phyloP scores from a whole-genome alignment of 148 eudicot species.

The Rhododendron simsii region DNA sequence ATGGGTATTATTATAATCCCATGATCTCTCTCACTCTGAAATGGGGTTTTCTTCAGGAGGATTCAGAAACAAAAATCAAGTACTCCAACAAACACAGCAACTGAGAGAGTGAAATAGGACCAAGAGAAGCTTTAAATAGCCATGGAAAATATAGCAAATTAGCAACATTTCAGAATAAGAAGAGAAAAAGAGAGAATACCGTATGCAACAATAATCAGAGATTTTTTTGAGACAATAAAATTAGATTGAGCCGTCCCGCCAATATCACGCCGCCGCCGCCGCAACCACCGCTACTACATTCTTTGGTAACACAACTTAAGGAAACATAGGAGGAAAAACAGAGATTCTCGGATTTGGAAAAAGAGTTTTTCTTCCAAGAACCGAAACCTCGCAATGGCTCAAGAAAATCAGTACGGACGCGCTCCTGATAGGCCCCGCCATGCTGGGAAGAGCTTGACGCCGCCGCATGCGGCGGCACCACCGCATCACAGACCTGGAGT shows the following conservation, averaged over 20 bases:
- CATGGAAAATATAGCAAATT: background rate
- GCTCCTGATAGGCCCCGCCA: background rate
- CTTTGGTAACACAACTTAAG: background rate
- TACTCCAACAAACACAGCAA: background rate
- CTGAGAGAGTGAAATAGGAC: constrained; percentile 10
- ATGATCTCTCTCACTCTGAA: background rate
- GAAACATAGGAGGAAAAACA: background rate
- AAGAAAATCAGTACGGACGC: background rate
- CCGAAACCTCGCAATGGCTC: background rate
- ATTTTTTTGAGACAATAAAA: constrained; percentile 5
- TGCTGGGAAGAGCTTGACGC: background rate
- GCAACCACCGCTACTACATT: constrained; percentile 14
- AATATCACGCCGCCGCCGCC: constrained; percentile 30
- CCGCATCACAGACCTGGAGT: background rate
- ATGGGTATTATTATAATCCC: background rate
- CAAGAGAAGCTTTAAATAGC: background rate
- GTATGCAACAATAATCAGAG: background rate
- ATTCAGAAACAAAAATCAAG: background rate
- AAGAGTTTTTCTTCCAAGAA: background rate
- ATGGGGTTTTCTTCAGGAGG: background rate
- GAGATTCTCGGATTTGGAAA: background rate
- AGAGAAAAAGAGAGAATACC: background rate
- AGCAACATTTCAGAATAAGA: constrained; percentile 2
- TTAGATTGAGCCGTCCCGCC: constrained; percentile 59
- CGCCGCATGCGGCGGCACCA: background rate